These are phyloP conservation scores for Tremellales sp. DNA, from an alignment of 1,284 basidiomycete genomes.

Conservation along the genomic window DNA sequence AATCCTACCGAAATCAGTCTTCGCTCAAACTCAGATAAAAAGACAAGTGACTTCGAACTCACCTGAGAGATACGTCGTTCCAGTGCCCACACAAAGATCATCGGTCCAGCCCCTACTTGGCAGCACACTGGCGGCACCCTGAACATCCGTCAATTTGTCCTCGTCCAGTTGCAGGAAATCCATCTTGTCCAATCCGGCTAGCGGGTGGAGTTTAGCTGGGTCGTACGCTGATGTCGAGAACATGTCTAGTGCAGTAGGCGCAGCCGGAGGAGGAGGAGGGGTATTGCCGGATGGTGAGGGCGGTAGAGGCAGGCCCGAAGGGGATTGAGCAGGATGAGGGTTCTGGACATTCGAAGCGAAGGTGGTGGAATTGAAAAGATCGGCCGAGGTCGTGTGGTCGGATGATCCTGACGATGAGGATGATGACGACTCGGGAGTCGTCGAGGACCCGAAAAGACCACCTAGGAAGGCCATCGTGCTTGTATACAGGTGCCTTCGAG, in stretches of 20 bases:
- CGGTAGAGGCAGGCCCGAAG: slow-evolving; percentile 17
- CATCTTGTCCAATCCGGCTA: slow-evolving; percentile 75
- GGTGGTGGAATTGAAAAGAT: slow-evolving; percentile 38
- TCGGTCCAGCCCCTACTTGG: slow-evolving; percentile 97
- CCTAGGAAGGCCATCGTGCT: slow-evolving; percentile 45
- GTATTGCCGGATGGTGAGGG: slow-evolving; percentile 10
- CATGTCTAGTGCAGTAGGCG: slow-evolving; percentile 69
- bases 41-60: slow-evolving; percentile 51
- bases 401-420: slow-evolving; percentile 2
- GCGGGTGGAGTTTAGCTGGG: slow-evolving; percentile 81
- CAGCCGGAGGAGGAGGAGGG: slow-evolving; percentile 11
- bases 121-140: slow-evolving; percentile 78
- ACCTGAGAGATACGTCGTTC: slow-evolving; percentile 97
- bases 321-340: background rate
- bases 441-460: slow-evolving; percentile 32
- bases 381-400: slow-evolving; percentile 35
- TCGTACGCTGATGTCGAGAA: slow-evolving; percentile 73
- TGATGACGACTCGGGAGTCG: slow-evolving; percentile 1
- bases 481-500: background rate
- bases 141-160: slow-evolving; percentile 81
- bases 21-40: background rate
- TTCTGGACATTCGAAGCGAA: slow-evolving; percentile 31
- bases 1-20: slow-evolving; percentile 63
- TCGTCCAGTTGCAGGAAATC: slow-evolving; percentile 91
- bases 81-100: slow-evolving; percentile 98